Percentiles rank a stretch among this genome's conserved stretches.
Evolutionary conservation across 2,329 filamentous ascomycete genomes (phyloP).

Genomic region (Fusarium nisikadoi): DNA sequence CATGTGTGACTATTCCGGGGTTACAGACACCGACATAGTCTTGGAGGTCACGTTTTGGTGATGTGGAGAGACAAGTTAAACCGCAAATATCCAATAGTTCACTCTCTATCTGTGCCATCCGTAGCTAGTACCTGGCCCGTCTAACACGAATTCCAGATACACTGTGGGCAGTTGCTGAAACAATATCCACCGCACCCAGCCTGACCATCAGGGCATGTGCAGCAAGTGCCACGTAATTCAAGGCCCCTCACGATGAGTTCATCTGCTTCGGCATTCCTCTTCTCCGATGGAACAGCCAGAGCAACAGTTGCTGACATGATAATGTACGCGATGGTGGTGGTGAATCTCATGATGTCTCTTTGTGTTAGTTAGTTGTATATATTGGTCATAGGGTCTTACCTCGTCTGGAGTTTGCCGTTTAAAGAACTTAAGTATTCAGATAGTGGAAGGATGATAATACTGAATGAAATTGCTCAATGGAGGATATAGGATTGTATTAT

Average conservation of each 20-base stretch:
- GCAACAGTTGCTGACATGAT: background rate
- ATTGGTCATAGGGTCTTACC: background rate
- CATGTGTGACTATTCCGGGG: no score
- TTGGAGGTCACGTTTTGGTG: no score
- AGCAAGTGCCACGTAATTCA: background rate
- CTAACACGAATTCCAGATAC: background rate
- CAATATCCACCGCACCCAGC: background rate
- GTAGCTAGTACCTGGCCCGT: accelerated
- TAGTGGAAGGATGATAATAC: no score
- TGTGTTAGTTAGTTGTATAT: accelerated
- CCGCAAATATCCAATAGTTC: no score
- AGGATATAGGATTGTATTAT: background rate
- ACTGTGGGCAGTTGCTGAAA: background rate
- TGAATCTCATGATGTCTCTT: background rate
- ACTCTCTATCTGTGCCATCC: no score
- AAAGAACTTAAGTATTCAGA: background rate
- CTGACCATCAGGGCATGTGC: background rate
- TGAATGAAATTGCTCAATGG: no score
- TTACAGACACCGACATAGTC: no score
- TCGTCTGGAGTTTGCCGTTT: accelerated
- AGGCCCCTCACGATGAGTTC: background rate
- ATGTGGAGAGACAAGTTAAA: no score
- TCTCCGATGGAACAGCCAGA: background rate
- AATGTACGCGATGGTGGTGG: background rate
- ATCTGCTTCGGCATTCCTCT: background rate